These are phyloP conservation scores for Starmerella ratchasimensis DNA, from an alignment of 805 yeast genomes.

Conservation along the genomic window DNA sequence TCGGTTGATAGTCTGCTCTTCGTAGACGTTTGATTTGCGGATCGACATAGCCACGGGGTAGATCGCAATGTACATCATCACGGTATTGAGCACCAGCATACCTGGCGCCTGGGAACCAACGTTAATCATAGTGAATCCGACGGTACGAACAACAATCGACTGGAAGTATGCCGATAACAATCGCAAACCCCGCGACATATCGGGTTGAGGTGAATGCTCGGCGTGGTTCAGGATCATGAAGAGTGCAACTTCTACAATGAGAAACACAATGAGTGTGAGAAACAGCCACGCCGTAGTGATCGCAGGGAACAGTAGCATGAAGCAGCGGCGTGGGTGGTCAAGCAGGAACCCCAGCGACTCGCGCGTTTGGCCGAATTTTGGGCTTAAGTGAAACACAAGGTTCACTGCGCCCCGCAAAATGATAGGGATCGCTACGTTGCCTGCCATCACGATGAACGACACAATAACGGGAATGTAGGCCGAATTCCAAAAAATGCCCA, in stretches of 20 bases:
- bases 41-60: constrained; percentile 92
- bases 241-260: constrained; percentile 63
- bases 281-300: constrained; percentile 89
- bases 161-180: constrained; percentile 77
- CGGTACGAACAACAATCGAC: constrained; percentile 86
- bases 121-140: constrained; percentile 70
- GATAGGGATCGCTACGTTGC: constrained; percentile 91
- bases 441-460: constrained; percentile 66
- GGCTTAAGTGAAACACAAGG: constrained; percentile 55
- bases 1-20: constrained; percentile 93
- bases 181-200: constrained; percentile 50
- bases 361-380: constrained; percentile 32
- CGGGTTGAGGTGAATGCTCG: constrained; percentile 31
- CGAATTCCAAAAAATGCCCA: constrained; percentile 50
- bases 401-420: constrained; percentile 70
- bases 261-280: constrained; percentile 57
- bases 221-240: constrained; percentile 63
- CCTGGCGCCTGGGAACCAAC: constrained; percentile 69
- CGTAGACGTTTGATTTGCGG: constrained; percentile 93
- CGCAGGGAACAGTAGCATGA: constrained; percentile 80
- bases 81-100: constrained; percentile 80
- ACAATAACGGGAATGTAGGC: constrained; percentile 51
- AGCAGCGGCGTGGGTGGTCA: constrained; percentile 96
- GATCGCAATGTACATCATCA: constrained; percentile 97
- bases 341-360: constrained; percentile 77